These are phyloP conservation scores for Trifolium dubium DNA, from an alignment of 306 rosid species.

Conservation along the genomic window DNA sequence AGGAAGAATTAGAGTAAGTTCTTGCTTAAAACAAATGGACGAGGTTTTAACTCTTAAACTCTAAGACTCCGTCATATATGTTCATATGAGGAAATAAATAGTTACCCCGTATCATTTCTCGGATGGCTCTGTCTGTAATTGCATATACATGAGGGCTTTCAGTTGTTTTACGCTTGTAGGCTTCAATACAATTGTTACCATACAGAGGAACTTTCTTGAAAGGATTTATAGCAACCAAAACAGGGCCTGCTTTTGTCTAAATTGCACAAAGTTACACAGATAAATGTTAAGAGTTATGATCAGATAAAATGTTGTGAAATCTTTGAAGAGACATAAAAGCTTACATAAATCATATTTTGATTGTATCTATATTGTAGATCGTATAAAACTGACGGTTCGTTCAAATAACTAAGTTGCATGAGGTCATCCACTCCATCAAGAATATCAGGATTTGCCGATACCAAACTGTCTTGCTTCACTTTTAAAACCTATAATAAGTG, in stretches of 20 bases:
- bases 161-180: slow-evolving; percentile 72
- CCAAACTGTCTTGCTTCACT: slow-evolving; percentile 70
- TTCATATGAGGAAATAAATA: slow-evolving; percentile 2
- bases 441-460: slow-evolving; percentile 90
- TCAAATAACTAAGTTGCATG: slow-evolving; percentile 96
- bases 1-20: slow-evolving; percentile 32
- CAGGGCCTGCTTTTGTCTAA: slow-evolving; percentile 97
- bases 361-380: slow-evolving; percentile 90
- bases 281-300: slow-evolving; percentile 17
- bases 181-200: slow-evolving; percentile 80
- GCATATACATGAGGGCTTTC: slow-evolving; percentile 95
- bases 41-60: slow-evolving; percentile 30
- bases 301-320: slow-evolving; percentile 23
- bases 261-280: slow-evolving; percentile 38
- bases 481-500: slow-evolving; percentile 64
- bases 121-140: slow-evolving; percentile 88
- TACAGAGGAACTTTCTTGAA: slow-evolving; percentile 88
- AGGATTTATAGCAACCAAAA: slow-evolving; percentile 93
- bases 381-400: slow-evolving; percentile 87
- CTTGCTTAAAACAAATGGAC: slow-evolving; percentile 37
- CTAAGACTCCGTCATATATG: slow-evolving; percentile 29
- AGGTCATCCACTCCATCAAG: slow-evolving; percentile 99
- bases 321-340: slow-evolving; percentile 41
- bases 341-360: slow-evolving; percentile 82
- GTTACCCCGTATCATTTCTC: slow-evolving; percentile 88